Evolutionary conservation across 345 rosid genomes (phyloP), one percentile per base, ranked within the genome.

Genomic region (Lumnitzera littorea): DNA sequence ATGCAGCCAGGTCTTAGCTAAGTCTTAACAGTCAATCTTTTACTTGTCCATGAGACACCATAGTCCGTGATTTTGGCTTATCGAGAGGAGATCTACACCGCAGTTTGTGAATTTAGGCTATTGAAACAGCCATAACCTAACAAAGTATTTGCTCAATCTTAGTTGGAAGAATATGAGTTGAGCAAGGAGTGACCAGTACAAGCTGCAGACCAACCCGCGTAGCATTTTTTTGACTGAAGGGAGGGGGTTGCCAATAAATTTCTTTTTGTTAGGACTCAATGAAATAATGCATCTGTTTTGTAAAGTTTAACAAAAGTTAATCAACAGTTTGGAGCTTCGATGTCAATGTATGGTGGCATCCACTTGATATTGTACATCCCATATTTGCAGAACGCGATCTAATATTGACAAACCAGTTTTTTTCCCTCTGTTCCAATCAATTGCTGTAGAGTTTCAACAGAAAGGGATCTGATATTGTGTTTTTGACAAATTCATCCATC

Each of bases 1-100:
- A 68, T 83, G 66, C 96, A 83, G 62, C 70, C 94, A 59, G 74
- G 85, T 68, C 76, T 84, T 15, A 72, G 88, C 74, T 88, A 80
- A 82, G 71, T 16, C 53, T 55, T 2, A 6, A 46, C 14, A 25
- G 27, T 46, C 4, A 15, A 23, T 23, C 52, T 49, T 12, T 24
- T 27, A 9, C 43, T 5, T 36, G 43, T 36, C 9, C 43, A 36
- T 9, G 11, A 7, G 27, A 27, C 15, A 50, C 55, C 46, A 48
- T 23, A 4, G 59, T n/a, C 46, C 24, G 11, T 2, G 11, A 25
- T 57, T 57, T 16, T 16, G 60, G 41, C 60, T 57, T 23, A 2
- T 48, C 23, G 25, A 36, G 49, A 57, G 13, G 48, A 41, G 5
- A 56, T 17, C 46, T 7, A 56, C 15, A 29, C 49, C 36, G 14